phyloP scores from a whole-genome alignment of 768 basidiomycete genomes.

The Scleroderma bovista region DNA sequence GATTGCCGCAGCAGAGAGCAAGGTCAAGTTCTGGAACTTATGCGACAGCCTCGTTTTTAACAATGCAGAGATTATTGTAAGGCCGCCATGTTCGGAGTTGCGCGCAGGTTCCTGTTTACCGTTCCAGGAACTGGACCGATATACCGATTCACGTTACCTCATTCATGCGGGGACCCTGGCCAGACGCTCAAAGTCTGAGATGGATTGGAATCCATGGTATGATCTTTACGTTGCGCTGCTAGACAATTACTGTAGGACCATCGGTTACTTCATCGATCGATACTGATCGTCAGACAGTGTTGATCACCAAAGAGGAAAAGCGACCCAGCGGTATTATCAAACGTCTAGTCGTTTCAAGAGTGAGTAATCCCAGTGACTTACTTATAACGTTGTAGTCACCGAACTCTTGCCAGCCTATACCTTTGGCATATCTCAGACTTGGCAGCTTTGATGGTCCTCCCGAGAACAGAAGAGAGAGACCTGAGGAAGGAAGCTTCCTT shows the following conservation, averaged over 20 bases:
- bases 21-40: constrained; percentile 82
- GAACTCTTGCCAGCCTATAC: constrained; percentile 54
- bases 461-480: constrained; percentile 59
- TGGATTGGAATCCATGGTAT: constrained; percentile 64
- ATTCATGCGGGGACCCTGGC: constrained; percentile 61
- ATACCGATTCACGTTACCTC: constrained; percentile 68
- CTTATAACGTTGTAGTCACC: constrained; percentile 6
- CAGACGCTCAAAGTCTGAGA: constrained; percentile 57
- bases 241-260: constrained; percentile 67
- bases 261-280: background rate
- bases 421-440: constrained; percentile 71
- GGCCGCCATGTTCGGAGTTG: constrained; percentile 24
- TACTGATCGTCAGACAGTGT: constrained; percentile 37
- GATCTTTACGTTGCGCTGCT: constrained; percentile 62
- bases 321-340: constrained; percentile 41
- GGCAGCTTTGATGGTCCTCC: constrained; percentile 55
- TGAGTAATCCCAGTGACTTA: constrained; percentile 29
- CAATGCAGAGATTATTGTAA: constrained; percentile 77
- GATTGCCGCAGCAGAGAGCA: constrained; percentile 84
- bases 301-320: constrained; percentile 59
- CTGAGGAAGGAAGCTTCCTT: constrained; percentile 52
- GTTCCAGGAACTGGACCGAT: constrained; percentile 68
- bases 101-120: constrained; percentile 6
- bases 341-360: constrained; percentile 59
- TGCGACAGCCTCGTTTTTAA: constrained; percentile 71